A percentile compares a stretch with the other conserved stretches of the same genome.
Evolutionary conservation across 2,329 filamentous ascomycete species (phyloP).

Genomic region (Sphaerulina musiva): DNA sequence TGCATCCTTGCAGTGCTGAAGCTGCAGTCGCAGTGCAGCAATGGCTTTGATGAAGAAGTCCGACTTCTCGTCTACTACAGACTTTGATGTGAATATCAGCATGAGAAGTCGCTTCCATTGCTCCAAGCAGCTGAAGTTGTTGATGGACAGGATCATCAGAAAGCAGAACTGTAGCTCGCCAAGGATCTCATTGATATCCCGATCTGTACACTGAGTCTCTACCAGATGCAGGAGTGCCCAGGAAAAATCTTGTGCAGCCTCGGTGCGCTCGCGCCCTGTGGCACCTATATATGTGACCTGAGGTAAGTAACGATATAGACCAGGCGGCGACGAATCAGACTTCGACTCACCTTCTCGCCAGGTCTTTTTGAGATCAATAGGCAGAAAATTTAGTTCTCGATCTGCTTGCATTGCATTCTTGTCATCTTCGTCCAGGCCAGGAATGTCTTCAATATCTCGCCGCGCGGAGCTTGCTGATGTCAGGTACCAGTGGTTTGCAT

Average conservation of each 20-base stretch:
- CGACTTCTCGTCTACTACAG: conserved; percentile 45
- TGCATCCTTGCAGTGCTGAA: conserved; percentile 52
- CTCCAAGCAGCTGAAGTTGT: conserved; percentile 60
- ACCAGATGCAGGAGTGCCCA: conserved; percentile 55
- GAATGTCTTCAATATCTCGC: conserved; percentile 54
- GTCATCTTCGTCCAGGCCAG: conserved; percentile 43
- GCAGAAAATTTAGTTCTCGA: conserved; percentile 49
- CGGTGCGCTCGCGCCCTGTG: conserved; percentile 55
- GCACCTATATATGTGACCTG: conserved; percentile 34
- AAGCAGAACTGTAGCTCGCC: conserved; percentile 59
- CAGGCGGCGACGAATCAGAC: too few relatives aligned
- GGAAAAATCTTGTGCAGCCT: conserved; percentile 56
- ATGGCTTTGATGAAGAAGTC: conserved; percentile 50
- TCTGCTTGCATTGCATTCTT: conserved; percentile 33
- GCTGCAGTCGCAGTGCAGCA: conserved; percentile 46
- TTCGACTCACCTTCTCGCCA: conserved; percentile 46
- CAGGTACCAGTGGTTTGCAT: conserved; percentile 48
- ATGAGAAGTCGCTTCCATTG: conserved; percentile 57
- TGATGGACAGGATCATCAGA: conserved; percentile 56
- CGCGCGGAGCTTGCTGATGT: conserved; percentile 53
- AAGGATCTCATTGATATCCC: conserved; percentile 34
- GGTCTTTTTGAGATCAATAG: conserved; percentile 55
- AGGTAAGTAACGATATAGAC: too few relatives aligned
- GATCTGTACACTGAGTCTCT: conserved; percentile 36
- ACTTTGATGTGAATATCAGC: conserved; percentile 52